Conservation (phyloP, 2,329 filamentous ascomycete genomes). For the Penicillium sclerotigenum region DNA sequence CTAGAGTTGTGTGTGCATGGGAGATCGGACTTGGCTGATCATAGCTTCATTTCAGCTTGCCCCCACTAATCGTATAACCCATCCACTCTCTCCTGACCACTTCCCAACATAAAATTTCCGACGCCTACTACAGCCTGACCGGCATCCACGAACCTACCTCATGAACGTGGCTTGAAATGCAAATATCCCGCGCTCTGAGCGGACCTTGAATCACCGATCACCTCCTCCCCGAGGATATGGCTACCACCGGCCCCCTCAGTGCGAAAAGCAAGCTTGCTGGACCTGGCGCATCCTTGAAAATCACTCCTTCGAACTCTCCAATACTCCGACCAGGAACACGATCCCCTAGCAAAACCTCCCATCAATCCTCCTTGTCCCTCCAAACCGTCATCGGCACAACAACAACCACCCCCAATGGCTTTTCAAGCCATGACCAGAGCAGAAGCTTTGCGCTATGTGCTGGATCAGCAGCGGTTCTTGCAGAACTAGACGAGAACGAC, state of each 20-base stretch:
- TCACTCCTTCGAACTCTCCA: slow-evolving; percentile 76
- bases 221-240: slow-evolving; percentile 33
- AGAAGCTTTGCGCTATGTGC: slow-evolving; percentile 82
- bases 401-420: slow-evolving; percentile 76
- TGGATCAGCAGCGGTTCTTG: slow-evolving; percentile 88
- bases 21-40: neutral
- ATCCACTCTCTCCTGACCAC: slow-evolving; percentile 6
- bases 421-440: slow-evolving; percentile 72
- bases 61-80: slow-evolving; percentile 6
- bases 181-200: slow-evolving; percentile 22
- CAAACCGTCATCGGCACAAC: slow-evolving; percentile 89
- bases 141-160: neutral
- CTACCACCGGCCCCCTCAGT: slow-evolving; percentile 32
- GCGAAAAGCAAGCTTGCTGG: slow-evolving; percentile 37
- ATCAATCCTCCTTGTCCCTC: slow-evolving; percentile 60
- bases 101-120: neutral
- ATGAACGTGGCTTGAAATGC: slow-evolving; percentile 34
- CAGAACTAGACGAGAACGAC: slow-evolving; percentile 67
- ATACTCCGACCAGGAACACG: slow-evolving; percentile 61
- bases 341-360: slow-evolving; percentile 56
- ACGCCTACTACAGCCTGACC: neutral
- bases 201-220: slow-evolving; percentile 28
- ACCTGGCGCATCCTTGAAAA: slow-evolving; percentile 51
- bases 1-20: neutral
- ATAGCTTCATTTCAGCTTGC: slow-evolving; percentile 10